phyloP scores from a whole-genome alignment of 345 rosid species.

The Durio zibethinus region DNA sequence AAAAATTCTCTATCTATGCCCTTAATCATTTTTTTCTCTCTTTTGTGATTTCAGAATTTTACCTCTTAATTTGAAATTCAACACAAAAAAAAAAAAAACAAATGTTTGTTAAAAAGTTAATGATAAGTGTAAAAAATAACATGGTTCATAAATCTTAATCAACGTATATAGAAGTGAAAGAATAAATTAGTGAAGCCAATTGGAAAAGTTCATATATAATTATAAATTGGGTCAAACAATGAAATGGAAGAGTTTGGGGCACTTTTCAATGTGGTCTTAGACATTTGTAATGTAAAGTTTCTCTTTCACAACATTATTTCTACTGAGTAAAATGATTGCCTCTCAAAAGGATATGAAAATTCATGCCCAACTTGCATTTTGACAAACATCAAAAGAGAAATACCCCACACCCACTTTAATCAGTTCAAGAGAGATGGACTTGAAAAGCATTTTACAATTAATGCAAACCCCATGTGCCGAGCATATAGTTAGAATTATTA shows the following conservation, averaged over 20 bases:
- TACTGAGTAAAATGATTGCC: not conserved
- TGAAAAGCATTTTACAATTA: not conserved
- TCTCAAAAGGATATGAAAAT: not conserved
- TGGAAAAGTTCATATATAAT: not conserved
- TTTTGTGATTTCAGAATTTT: no score
- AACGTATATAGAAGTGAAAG: not conserved
- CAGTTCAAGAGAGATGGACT: not conserved
- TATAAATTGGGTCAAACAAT: not conserved
- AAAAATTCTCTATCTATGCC: no score
- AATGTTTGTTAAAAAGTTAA: no score
- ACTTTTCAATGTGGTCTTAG: not conserved
- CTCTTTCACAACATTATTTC: not conserved
- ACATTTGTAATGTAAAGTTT: not conserved
- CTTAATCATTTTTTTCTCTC: no score
- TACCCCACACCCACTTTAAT: slow-evolving; percentile 8
- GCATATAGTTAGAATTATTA: not conserved
- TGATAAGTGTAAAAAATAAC: no score
- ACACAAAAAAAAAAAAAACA: no score
- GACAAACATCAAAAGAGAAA: not conserved
- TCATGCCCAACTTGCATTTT: not conserved
- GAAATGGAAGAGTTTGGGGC: not conserved
- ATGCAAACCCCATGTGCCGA: slow-evolving; percentile 9
- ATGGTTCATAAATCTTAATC: no score
- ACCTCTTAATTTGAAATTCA: no score
- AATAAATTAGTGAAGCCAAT: not conserved